Percentiles rank a stretch among this genome's conserved stretches.
These are phyloP conservation scores for Bassia scoparia DNA, from an alignment of 148 eudicot species.

Conservation along the genomic window DNA sequence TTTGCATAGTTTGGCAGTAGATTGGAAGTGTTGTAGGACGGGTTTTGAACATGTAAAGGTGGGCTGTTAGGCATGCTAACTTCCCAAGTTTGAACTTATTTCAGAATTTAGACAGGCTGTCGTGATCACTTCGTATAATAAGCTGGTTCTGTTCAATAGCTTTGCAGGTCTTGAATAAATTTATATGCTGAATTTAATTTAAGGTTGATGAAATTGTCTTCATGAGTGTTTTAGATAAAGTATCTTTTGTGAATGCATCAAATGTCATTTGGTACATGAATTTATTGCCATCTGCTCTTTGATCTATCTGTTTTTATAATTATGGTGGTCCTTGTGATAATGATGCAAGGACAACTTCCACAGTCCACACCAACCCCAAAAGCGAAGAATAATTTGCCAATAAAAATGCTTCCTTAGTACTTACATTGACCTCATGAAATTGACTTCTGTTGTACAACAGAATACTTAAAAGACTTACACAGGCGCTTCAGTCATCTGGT, in stretches of 20 bases:
- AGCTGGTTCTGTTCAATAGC: neutral
- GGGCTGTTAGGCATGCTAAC: neutral
- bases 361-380: neutral
- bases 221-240: neutral
- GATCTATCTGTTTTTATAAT: neutral
- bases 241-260: neutral
- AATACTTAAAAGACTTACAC: conserved; percentile 58
- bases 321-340: neutral
- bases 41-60: neutral
- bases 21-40: neutral
- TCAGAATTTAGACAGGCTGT: neutral
- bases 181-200: neutral
- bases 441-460: conserved; percentile 39
- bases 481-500: conserved; percentile 74
- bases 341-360: neutral
- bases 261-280: neutral
- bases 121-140: neutral
- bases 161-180: neutral
- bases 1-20: neutral
- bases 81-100: neutral
- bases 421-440: neutral
- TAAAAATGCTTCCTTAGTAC: neutral
- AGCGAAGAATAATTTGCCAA: neutral
- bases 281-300: neutral
- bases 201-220: neutral